Percentiles rank a stretch among this genome's conserved stretches.
Evolutionary conservation across 2,329 filamentous ascomycete genomes (phyloP).

Genomic region (Dactylonectria estremocensis): DNA sequence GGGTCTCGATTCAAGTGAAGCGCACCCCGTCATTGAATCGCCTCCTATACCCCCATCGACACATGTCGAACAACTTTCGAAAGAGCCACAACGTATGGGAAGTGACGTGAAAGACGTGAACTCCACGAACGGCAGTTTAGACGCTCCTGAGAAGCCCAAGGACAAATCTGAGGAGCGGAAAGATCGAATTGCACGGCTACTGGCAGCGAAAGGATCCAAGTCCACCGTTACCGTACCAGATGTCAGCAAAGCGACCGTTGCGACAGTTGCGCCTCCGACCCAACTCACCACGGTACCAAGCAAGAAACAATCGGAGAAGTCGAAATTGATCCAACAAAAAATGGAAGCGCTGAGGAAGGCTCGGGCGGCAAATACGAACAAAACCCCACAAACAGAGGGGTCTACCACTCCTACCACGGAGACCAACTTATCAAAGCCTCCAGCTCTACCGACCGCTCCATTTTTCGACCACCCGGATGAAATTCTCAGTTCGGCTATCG

Average conservation of each 20-base stretch:
- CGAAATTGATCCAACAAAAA: conserved; percentile 80
- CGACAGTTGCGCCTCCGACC: neutral
- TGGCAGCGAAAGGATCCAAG: conserved; percentile 80
- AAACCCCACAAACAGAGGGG: conserved; percentile 29
- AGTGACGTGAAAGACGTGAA: neutral
- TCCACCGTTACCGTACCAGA: conserved; percentile 38
- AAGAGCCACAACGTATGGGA: neutral
- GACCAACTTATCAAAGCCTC: neutral
- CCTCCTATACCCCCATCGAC: neutral
- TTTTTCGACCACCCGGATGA: conserved; percentile 14
- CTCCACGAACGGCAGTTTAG: neutral
- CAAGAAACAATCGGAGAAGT: conserved; percentile 74
- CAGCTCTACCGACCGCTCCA: neutral
- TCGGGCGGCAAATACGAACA: conserved; percentile 60
- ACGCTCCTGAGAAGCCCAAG: conserved; percentile 65
- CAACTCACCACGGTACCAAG: conserved; percentile 56
- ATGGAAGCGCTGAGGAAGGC: conserved; percentile 81
- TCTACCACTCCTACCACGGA: conserved; percentile 22
- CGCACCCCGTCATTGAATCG: conserved; percentile 5
- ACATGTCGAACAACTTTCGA: conserved; percentile 4
- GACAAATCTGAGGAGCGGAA: conserved; percentile 75
- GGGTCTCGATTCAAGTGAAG: conserved; percentile 65
- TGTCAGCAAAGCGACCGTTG: conserved; percentile 9
- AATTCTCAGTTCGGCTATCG: conserved; percentile 9
- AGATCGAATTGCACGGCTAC: conserved; percentile 81